Percentiles rank a stretch among this genome's conserved stretches.
Evolutionary conservation across 176 grass and related monocot species (phyloP).

Genomic region (Dendrocalamus sinicus): DNA sequence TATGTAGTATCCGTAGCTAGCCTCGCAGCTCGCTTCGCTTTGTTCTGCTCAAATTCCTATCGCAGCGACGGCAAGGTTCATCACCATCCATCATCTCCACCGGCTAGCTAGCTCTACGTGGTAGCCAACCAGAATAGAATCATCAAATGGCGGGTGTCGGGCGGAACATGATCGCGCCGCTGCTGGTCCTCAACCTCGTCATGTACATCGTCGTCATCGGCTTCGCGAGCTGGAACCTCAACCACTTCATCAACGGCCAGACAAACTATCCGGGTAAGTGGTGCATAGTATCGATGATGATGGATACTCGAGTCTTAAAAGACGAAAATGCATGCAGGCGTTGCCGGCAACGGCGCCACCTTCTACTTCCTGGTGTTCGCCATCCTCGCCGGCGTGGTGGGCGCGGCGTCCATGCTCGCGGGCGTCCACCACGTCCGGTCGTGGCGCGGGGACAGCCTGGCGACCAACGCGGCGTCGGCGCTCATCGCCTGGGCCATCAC

Average conservation of each 20-base stretch:
- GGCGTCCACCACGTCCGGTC: slow-evolving; percentile 64
- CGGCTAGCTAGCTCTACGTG: too few species aligned
- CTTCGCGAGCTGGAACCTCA: slow-evolving; percentile 82
- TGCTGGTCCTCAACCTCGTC: slow-evolving; percentile 81
- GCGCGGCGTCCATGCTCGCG: slow-evolving; percentile 55
- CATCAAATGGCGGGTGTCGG: slow-evolving; percentile 43
- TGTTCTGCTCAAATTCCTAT: too few species aligned
- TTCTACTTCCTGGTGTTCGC: slow-evolving; percentile 84
- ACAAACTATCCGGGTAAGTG: slow-evolving; percentile 46
- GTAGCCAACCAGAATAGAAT: too few species aligned
- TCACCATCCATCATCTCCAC: too few species aligned
- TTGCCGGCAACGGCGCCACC: slow-evolving; percentile 76
- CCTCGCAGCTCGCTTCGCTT: too few species aligned
- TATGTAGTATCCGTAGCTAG: too few species aligned
- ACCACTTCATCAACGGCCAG: slow-evolving; percentile 83
- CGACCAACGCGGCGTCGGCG: slow-evolving; percentile 51
- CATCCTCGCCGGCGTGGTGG: slow-evolving; percentile 74
- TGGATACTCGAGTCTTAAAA: too few species aligned
- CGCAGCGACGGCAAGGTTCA: too few species aligned
- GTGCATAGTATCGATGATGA: neutral
- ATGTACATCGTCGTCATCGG: slow-evolving; percentile 73
- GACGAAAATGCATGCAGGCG: slow-evolving; percentile 30
- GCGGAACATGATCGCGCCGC: slow-evolving; percentile 66
- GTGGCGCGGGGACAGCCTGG: slow-evolving; percentile 67
- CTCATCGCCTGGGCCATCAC: slow-evolving; percentile 73